Evolutionary conservation across 495 filamentous ascomycete genomes (phyloP).

Genomic region (Rhypophila decipiens): DNA sequence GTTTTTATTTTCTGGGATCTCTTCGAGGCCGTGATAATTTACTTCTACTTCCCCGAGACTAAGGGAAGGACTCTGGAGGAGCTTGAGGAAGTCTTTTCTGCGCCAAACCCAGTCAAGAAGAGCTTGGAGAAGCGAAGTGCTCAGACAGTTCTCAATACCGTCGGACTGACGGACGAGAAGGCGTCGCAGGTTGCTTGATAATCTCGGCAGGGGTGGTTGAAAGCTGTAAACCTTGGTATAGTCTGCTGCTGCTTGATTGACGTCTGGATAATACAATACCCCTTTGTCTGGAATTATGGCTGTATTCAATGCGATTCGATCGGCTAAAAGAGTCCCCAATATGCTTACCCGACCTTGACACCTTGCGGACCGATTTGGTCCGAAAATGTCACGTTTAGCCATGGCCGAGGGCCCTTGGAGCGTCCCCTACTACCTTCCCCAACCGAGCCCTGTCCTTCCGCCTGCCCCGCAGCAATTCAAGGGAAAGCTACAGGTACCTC

Average conservation of each 20-base stretch:
- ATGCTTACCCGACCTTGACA: too few species aligned
- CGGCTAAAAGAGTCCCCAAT: too few species aligned
- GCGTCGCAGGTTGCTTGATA: neutral
- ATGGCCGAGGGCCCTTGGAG: too few species aligned
- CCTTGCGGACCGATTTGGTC: neutral
- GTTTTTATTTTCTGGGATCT: constrained; percentile 57
- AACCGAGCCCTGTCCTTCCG: neutral
- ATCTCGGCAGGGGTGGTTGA: neutral
- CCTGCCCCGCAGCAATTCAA: constrained; percentile 9
- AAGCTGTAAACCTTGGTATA: too few species aligned
- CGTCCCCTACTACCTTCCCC: neutral
- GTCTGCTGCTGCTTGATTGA: too few species aligned
- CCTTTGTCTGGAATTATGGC: too few species aligned
- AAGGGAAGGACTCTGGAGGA: constrained; percentile 64
- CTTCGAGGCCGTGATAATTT: constrained; percentile 50
- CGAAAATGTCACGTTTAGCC: neutral
- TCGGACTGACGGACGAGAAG: constrained; percentile 23
- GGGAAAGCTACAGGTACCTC: constrained; percentile 1
- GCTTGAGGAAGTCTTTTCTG: constrained; percentile 59
- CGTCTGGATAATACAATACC: too few species aligned
- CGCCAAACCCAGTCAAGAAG: constrained; percentile 46
- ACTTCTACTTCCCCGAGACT: constrained; percentile 64
- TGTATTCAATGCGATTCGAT: too few species aligned
- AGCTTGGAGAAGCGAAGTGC: constrained; percentile 42
- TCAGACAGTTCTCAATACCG: constrained; percentile 33